Evolutionary conservation across 1,139 yeast species (phyloP), one percentile per base, ranked within the genome.

Genomic region (Blastobotrys capitulatus): DNA sequence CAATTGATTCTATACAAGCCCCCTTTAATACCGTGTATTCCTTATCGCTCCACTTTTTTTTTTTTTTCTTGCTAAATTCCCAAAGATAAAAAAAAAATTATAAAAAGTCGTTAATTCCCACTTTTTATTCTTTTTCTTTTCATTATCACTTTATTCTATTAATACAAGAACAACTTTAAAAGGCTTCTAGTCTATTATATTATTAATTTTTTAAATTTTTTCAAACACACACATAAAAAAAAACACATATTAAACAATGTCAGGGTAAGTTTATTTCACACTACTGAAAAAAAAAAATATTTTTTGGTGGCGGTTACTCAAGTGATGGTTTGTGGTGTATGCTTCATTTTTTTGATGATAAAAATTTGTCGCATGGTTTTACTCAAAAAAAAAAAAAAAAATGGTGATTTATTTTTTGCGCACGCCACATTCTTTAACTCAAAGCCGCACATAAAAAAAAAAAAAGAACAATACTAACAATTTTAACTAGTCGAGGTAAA

Each of bases 401-500:
- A 25, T 43, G 38, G 47, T 43, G 46, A 43, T 35, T n/a, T n/a
- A n/a, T n/a, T n/a, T 9, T 22, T 32, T 29, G 38, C 31, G 45
- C 38, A 6, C 38, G 38, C 31, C 15, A 15, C 25, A 13, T 29
- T n/a, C n/a, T n/a, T n/a, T n/a, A n/a, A n/a, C n/a, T n/a, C n/a
- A 3, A n/a, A 18, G 36, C 35, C 36, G 36, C 19, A 20, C 32
- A 16, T n/a, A n/a, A 25, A 19, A 15, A 8, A 18, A 29, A 19
- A 16, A 10, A 15, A 22, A 18, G 10, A 36, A 20, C 13, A 31
- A 16, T 12, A 29, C 46, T 36, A 31, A 42, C 35, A 35, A 19
- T 26, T 20, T 19, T 16, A 44, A 35, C 31, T 20, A 53, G 57
- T 74, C 90, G 97, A 84, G 97, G 97, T 71, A 90, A 90, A 88